phyloP scores from a whole-genome alignment of 768 basidiomycete genomes.

The Termitomyces sp. region DNA sequence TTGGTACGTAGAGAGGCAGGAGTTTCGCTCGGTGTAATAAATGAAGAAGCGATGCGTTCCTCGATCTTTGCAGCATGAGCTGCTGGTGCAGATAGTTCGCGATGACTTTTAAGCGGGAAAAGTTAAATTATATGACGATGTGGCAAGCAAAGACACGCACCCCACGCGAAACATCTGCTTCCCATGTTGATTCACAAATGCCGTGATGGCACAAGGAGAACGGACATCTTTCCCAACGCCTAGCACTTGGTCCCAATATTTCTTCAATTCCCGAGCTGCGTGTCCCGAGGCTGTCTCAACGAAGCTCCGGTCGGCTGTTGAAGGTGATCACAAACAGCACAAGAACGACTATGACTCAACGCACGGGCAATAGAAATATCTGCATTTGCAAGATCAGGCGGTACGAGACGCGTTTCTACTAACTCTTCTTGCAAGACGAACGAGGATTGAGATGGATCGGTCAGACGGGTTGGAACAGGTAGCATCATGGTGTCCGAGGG shows the following conservation, averaged over 20 bases:
- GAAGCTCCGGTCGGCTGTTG: constrained; percentile 62
- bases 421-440: constrained; percentile 42
- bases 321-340: constrained; percentile 10
- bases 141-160: constrained; percentile 34
- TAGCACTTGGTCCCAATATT: constrained; percentile 60
- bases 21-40: constrained; percentile 27
- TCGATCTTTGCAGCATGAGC: constrained; percentile 47
- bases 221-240: constrained; percentile 63
- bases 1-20: constrained; percentile 38
- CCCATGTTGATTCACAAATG: constrained; percentile 76
- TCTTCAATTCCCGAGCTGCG: constrained; percentile 74
- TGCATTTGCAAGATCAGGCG: constrained; percentile 46
- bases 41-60: constrained; percentile 29
- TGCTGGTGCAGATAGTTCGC: constrained; percentile 57
- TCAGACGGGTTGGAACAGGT: constrained; percentile 32
- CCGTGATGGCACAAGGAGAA: constrained; percentile 80
- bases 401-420: constrained; percentile 33
- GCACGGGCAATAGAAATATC: constrained; percentile 57
- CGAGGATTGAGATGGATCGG: constrained; percentile 32
- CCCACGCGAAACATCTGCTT: constrained; percentile 73
- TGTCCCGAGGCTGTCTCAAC: constrained; percentile 76
- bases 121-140: neutral
- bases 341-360: constrained; percentile 19
- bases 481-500: constrained; percentile 24
- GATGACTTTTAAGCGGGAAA: constrained; percentile 34